phyloP scores from a whole-genome alignment of 1,139 yeast genomes.

The Geotrichum cucujoidarum region DNA sequence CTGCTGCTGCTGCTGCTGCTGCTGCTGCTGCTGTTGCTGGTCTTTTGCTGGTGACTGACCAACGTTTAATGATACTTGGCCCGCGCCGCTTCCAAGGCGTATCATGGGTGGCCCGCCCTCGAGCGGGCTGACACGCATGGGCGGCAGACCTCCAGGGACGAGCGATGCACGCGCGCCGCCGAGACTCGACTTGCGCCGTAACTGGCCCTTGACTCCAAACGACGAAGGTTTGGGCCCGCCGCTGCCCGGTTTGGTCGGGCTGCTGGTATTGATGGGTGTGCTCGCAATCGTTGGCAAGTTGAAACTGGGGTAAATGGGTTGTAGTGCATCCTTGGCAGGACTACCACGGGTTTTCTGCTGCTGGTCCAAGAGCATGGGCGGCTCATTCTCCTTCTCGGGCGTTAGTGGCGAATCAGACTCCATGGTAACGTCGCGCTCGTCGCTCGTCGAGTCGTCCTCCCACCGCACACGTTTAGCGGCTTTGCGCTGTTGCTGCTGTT shows the following conservation, averaged over 20 bases:
- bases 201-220: slow-evolving; percentile 29
- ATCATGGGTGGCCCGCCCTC: slow-evolving; percentile 3
- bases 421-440: slow-evolving; percentile 7
- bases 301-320: slow-evolving; percentile 1
- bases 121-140: not conserved
- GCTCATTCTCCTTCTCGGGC: not conserved
- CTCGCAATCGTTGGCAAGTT: slow-evolving; percentile 6
- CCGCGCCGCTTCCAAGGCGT: not conserved
- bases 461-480: slow-evolving; percentile 30
- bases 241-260: slow-evolving; percentile 5
- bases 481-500: slow-evolving; percentile 22
- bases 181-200: slow-evolving; percentile 22
- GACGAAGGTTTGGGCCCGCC: slow-evolving; percentile 10
- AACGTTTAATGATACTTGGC: not conserved
- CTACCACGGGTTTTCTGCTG: not conserved
- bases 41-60: not conserved
- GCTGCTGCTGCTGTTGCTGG: not conserved
- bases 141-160: slow-evolving; percentile 4
- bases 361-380: slow-evolving; percentile 1
- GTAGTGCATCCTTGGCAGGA: not conserved
- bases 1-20: not conserved
- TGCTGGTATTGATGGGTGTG: slow-evolving; percentile 7
- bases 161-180: slow-evolving; percentile 1
- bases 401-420: slow-evolving; percentile 3
- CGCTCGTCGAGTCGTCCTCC: slow-evolving; percentile 30